Evolutionary conservation across 2,329 filamentous ascomycete genomes (phyloP), one percentile per base, ranked within the genome.

Genomic region (Scedosporium dehoogii): DNA sequence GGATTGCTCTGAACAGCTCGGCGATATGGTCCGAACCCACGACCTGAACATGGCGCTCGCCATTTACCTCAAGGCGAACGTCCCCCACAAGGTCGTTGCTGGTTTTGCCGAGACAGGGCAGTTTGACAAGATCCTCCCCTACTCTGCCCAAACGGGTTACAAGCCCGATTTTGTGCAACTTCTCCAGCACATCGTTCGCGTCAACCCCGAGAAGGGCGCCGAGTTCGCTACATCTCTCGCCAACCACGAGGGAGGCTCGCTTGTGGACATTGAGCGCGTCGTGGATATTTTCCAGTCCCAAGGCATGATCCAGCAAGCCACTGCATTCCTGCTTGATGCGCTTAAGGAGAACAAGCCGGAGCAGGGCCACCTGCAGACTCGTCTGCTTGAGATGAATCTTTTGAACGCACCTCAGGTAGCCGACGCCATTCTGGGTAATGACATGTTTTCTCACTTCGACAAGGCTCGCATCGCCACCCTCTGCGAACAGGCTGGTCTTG

Each of bases 401-500:
- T 83, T 96, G 76, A 96, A 96, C 68, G 96, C 94, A 1, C 94
- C 94, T 59, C 94, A 97, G 75, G 96, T 99, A 62, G 94, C 96
- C 3, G 96, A 99, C 74, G 94, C 94, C 41, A 99, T 99, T 68
- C 85, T 99, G 48, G 91, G 93, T 67, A 99, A 99, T 70, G 91
- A 97, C 70, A 97, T 99, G 89, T 97, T 99, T 77, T 92, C 92
- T 0, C 86, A 99, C 77, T 99, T 96, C 71, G 94, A 99, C 77
- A 96, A 91, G 79, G 78, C 86, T 56, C 89, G 92, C 66, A 90
- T 99, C 74, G 91, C 93, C 25, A 85, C 88, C 67, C 84, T 99
- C 62, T 99, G 94, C 73, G 94, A 99, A 78, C 90, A 96, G 73
- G 92, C 92, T 60, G 92, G 92, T 60, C 85, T 99, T 62, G 83